Base-by-base conservation (phyloP, 179 eudicot genomes). In the Camellia oleifera region DNA sequence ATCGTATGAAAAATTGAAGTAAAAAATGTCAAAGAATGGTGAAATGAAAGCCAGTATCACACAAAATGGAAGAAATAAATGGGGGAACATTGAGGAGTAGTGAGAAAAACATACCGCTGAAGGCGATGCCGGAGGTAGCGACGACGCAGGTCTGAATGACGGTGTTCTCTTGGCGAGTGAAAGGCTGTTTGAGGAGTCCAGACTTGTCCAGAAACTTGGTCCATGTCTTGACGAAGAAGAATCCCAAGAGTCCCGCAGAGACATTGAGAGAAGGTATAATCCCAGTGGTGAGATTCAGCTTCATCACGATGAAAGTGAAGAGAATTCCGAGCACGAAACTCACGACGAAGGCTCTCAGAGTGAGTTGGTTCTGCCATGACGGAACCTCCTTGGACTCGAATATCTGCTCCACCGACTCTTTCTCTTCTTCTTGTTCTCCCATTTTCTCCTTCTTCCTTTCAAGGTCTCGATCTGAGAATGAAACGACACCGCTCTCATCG, bases 61-160 rank as follows among this genome's bases (percentile, higher is more conserved):
- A 7, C 52, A 7, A 48, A 4, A 48, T 48, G 5, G 52, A 48
- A 48, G 7, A 7, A 7, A 3, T 48, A 4, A 48, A 3, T 48
- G 52, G 52, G 52, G 52, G 7, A 7, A 7, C 40, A 32, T 32
- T 48, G 52, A 48, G 52, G 52, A 4, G 57, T 18, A 12, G 23
- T 52, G 4, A 58, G 40, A 40, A 88, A 18, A 40, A 88, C 83
- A 45, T 18, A 93, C 98, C 98, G 78, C 92, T 88, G 81, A 94
- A 94, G 26, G 98, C 98, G 57, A 94, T 91, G 81, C 98, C 94
- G 66, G 98, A 87, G 71, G 92, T 62, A 46, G 98, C 98, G 40
- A 94, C 98, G 32, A 94, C 97, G 65, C 98, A 94, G 13, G 98
- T 94, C 89, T 92, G 98, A 76, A 94, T 94, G 14, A 94, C 98